These are phyloP conservation scores for Moesziomyces aphidis DNA, from an alignment of 1,284 basidiomycete genomes.

Conservation along the genomic window DNA sequence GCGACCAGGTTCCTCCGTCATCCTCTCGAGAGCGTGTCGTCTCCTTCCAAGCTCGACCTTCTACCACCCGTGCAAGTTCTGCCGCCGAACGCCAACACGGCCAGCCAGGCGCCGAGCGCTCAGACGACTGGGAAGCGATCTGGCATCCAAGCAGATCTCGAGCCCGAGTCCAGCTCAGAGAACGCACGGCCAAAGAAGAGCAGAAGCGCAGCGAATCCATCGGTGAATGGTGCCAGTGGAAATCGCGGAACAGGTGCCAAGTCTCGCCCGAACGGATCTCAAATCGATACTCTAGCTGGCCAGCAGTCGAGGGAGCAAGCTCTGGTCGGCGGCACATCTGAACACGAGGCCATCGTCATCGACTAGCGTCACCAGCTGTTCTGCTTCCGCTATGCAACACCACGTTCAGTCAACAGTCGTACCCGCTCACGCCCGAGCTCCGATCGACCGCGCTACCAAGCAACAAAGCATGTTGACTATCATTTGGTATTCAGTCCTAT, in stretches of 20 bases:
- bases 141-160: not conserved
- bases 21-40: constrained; percentile 11
- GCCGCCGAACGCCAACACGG: constrained; percentile 15
- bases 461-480: too few species aligned
- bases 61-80: constrained; percentile 23
- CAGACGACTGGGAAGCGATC: constrained; percentile 8
- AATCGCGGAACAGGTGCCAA: not conserved
- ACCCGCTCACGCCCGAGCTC: too few species aligned
- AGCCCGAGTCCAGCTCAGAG: not conserved
- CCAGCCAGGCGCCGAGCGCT: not conserved
- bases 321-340: constrained; percentile 10
- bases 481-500: too few species aligned
- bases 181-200: constrained; percentile 3
- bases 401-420: too few species aligned
- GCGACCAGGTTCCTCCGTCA: constrained; percentile 27
- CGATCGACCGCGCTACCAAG: too few species aligned
- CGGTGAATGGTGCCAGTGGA: not conserved
- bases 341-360: constrained; percentile 20
- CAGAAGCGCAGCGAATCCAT: not conserved
- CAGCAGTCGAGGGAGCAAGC: not conserved
- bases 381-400: too few species aligned
- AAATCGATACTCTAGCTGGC: not conserved
- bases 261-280: not conserved
- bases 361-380: constrained; percentile 4
- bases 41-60: constrained; percentile 1